Conservation (phyloP, 1,284 basidiomycete genomes). For the Tetrapyrgos nigripes region DNA sequence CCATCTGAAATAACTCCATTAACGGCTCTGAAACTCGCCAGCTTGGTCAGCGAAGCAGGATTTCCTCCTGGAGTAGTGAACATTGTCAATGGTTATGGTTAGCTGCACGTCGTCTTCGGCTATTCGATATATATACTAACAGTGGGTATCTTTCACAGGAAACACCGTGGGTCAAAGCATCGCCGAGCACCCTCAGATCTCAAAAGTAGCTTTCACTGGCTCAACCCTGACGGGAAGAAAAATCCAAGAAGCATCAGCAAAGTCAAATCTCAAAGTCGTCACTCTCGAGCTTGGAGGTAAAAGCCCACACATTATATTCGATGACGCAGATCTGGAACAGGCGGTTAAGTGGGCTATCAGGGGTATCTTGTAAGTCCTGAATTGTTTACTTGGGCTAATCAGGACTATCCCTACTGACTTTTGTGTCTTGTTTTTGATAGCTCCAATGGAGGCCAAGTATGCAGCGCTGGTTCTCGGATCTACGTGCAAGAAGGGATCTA, state of each 20-base stretch:
- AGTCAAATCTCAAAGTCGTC: conserved; percentile 78
- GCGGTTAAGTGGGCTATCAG: conserved; percentile 84
- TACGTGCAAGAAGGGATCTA: conserved; percentile 88
- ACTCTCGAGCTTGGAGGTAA: conserved; percentile 93
- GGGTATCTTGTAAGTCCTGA: conserved; percentile 69
- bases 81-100: no score
- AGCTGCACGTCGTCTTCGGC: conserved; percentile 83
- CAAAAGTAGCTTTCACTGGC: conserved; percentile 81
- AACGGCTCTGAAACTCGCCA: conserved; percentile 64
- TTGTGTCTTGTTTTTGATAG: not conserved
- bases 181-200: conserved; percentile 43
- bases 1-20: conserved; percentile 90
- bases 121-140: conserved; percentile 52
- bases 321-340: conserved; percentile 79
- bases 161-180: conserved; percentile 69
- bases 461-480: conserved; percentile 84
- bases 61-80: conserved; percentile 72
- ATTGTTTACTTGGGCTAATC: not conserved
- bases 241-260: no score
- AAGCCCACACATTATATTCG: conserved; percentile 80
- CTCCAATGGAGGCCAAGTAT: conserved; percentile 72
- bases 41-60: conserved; percentile 61
- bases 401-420: no score
- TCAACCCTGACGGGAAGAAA: conserved; percentile 70
- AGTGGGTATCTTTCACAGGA: no score